Evolutionary conservation across 2,329 filamentous ascomycete species (phyloP).

Genomic region (Hirsutella minnesotensis): DNA sequence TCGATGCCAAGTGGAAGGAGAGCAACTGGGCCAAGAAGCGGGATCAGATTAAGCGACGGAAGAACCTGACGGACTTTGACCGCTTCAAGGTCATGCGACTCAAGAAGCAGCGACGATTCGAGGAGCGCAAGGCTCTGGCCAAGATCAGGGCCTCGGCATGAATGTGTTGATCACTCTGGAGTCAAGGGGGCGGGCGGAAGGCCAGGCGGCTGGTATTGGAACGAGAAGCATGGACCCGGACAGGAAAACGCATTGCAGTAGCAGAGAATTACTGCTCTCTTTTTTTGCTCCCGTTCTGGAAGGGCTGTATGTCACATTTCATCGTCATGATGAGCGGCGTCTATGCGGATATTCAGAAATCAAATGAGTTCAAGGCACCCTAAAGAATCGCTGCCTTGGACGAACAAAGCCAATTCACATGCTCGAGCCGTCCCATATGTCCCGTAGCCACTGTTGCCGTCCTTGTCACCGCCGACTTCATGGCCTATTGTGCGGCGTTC

Average conservation of each 20-base stretch:
- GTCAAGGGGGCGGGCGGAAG: slow-evolving; percentile 13
- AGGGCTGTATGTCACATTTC: slow-evolving; percentile 54
- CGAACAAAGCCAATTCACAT: background rate
- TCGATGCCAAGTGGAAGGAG: slow-evolving; percentile 87
- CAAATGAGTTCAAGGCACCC: slow-evolving; percentile 27
- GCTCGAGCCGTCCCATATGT: too few species aligned
- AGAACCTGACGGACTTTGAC: slow-evolving; percentile 93
- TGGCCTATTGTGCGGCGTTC: background rate
- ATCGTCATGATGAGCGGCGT: slow-evolving; percentile 51
- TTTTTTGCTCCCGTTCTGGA: slow-evolving; percentile 42
- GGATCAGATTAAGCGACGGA: slow-evolving; percentile 73
- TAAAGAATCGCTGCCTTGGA: slow-evolving; percentile 3
- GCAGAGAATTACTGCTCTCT: slow-evolving; percentile 43
- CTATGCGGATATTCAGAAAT: slow-evolving; percentile 49
- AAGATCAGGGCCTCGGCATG: slow-evolving; percentile 81
- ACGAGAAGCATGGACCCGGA: slow-evolving; percentile 22
- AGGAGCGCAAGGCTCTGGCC: slow-evolving; percentile 91
- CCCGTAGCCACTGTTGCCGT: too few species aligned
- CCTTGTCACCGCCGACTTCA: background rate
- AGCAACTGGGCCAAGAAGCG: slow-evolving; percentile 93
- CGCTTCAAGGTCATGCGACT: slow-evolving; percentile 99
- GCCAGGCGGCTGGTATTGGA: slow-evolving; percentile 24
- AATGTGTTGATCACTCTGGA: slow-evolving; percentile 25
- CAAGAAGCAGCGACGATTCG: slow-evolving; percentile 98
- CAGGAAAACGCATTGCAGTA: slow-evolving; percentile 20